A percentile compares a stretch with the other conserved stretches of the same genome.
These are phyloP conservation scores for Angomonas deanei DNA, from an alignment of 208 protist species.

Conservation along the genomic window DNA sequence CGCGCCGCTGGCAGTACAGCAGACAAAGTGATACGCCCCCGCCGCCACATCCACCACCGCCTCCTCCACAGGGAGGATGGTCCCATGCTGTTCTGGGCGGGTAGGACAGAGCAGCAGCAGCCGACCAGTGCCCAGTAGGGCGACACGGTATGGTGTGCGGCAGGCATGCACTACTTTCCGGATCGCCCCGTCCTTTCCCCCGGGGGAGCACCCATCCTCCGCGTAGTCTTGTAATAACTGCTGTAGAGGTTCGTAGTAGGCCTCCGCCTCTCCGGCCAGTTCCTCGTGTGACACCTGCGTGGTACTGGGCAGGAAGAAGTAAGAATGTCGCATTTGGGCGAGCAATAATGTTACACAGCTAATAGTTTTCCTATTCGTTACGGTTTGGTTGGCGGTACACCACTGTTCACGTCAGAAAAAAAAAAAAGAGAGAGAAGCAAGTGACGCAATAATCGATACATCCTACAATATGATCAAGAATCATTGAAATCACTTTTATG, in stretches of 20 bases:
- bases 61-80: constrained; percentile 26
- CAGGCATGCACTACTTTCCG: constrained; percentile 38
- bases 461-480: too few species aligned
- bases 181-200: constrained; percentile 18
- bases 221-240: not conserved
- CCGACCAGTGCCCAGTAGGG: constrained; percentile 27
- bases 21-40: constrained; percentile 72
- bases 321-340: not conserved
- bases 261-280: not conserved
- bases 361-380: too few species aligned
- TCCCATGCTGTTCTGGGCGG: constrained; percentile 7
- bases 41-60: constrained; percentile 66
- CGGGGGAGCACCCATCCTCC: too few species aligned
- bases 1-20: constrained; percentile 61
- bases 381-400: too few species aligned
- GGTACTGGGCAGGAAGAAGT: not conserved
- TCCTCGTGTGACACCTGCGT: not conserved
- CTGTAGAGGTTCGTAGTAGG: not conserved
- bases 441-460: too few species aligned
- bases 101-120: constrained; percentile 25
- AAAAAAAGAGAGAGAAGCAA: too few species aligned
- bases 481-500: too few species aligned
- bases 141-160: constrained; percentile 31
- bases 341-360: too few species aligned
- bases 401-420: too few species aligned